A percentile compares a stretch with the other conserved stretches of the same genome.
These are phyloP conservation scores for Pseudogymnoascus sp. DNA, from an alignment of 2,329 filamentous ascomycete species.

Conservation along the genomic window DNA sequence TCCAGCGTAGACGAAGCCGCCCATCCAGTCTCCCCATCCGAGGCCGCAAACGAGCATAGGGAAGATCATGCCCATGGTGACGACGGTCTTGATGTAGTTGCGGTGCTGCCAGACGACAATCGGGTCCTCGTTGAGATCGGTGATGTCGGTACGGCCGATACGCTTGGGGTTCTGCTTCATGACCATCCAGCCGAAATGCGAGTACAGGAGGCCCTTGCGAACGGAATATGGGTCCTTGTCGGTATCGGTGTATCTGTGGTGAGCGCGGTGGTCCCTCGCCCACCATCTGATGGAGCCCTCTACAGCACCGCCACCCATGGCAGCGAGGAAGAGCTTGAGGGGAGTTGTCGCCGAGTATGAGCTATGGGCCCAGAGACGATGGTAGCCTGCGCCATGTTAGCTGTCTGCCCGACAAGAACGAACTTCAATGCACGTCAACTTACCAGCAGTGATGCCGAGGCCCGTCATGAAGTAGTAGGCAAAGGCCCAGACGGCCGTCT, in stretches of 20 bases:
- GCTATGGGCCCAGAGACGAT: conserved; percentile 78
- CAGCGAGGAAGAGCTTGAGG: conserved; percentile 73
- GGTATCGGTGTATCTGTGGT: conserved; percentile 87
- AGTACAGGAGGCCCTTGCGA: conserved; percentile 78
- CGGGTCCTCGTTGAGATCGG: conserved; percentile 76
- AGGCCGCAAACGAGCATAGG: conserved; percentile 68
- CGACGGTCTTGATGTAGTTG: conserved; percentile 72
- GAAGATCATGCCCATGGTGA: conserved; percentile 68
- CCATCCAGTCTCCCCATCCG: conserved; percentile 71
- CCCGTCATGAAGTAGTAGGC: conserved; percentile 78
- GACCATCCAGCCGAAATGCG: conserved; percentile 82
- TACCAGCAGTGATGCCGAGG: conserved; percentile 70
- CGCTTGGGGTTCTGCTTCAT: conserved; percentile 90
- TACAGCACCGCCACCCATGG: conserved; percentile 72
- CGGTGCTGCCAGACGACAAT: conserved; percentile 83
- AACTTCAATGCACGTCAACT: conserved; percentile 24
- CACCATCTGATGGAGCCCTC: conserved; percentile 85
- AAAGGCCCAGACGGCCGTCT: conserved; percentile 66
- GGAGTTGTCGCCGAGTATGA: conserved; percentile 71
- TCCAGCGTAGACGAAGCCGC: conserved; percentile 76
- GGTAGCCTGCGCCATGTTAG: conserved; percentile 46
- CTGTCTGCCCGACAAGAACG: not conserved
- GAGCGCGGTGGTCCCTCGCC: conserved; percentile 76
- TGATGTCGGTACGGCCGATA: conserved; percentile 79
- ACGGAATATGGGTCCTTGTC: conserved; percentile 89